These are phyloP conservation scores for Mucor plumbeus DNA, from an alignment of 371 early-diverging fungal species.

Conservation along the genomic window DNA sequence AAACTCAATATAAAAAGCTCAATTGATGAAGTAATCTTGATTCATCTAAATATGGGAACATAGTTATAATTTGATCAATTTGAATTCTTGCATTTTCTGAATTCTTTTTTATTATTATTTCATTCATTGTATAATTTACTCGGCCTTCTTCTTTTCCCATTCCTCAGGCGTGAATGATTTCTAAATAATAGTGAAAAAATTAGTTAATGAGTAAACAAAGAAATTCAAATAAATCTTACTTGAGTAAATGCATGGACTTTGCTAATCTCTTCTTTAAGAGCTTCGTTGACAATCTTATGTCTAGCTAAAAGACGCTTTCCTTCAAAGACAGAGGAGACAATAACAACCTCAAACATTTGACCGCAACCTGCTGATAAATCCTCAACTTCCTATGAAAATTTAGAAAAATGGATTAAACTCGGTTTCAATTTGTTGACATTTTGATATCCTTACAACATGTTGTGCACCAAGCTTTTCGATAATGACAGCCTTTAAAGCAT, in stretches of 20 bases:
- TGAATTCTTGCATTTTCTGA: background rate
- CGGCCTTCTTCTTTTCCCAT: slow-evolving; percentile 55
- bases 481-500: slow-evolving; percentile 59
- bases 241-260: slow-evolving; percentile 85
- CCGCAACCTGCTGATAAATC: slow-evolving; percentile 80
- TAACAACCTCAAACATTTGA: slow-evolving; percentile 77
- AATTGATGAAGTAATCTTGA: background rate
- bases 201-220: background rate
- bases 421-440: background rate
- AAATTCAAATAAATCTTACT: slow-evolving; percentile 43
- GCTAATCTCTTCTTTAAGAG: slow-evolving; percentile 76
- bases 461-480: slow-evolving; percentile 59
- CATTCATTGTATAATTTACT: slow-evolving; percentile 12
- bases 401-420: background rate
- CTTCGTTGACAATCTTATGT: slow-evolving; percentile 82
- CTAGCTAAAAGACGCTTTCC: slow-evolving; percentile 73
- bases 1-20: background rate
- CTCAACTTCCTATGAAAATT: slow-evolving; percentile 45
- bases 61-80: background rate
- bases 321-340: slow-evolving; percentile 75
- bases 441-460: slow-evolving; percentile 57
- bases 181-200: slow-evolving; percentile 28
- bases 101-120: background rate
- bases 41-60: background rate
- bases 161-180: slow-evolving; percentile 79